These are phyloP conservation scores for Sphagnurus paluster DNA, from an alignment of 1,284 basidiomycete genomes.

Conservation along the genomic window DNA sequence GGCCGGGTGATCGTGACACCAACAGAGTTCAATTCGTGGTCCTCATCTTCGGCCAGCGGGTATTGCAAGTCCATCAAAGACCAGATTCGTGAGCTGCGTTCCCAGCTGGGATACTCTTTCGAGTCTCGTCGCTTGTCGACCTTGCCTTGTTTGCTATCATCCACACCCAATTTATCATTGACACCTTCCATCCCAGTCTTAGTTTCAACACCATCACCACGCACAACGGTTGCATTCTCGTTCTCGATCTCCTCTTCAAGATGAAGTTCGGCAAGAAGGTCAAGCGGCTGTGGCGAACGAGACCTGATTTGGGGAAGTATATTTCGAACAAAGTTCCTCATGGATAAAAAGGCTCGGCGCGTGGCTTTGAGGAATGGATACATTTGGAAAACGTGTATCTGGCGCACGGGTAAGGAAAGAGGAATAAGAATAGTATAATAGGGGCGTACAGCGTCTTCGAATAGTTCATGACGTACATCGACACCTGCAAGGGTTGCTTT, in stretches of 20 bases:
- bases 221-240: slow-evolving; percentile 59
- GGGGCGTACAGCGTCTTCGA: slow-evolving; percentile 84
- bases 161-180: slow-evolving; percentile 34
- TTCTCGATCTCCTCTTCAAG: slow-evolving; percentile 69
- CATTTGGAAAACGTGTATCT: slow-evolving; percentile 91
- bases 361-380: slow-evolving; percentile 82
- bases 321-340: slow-evolving; percentile 72
- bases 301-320: slow-evolving; percentile 52
- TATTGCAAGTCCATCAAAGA: slow-evolving; percentile 26
- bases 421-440: slow-evolving; percentile 3
- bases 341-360: slow-evolving; percentile 73
- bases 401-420: slow-evolving; percentile 5
- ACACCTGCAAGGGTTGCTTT: slow-evolving; percentile 91
- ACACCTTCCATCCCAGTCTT: slow-evolving; percentile 37
- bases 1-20: slow-evolving; percentile 12
- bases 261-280: slow-evolving; percentile 51
- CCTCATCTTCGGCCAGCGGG: slow-evolving; percentile 28
- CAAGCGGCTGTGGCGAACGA: slow-evolving; percentile 49
- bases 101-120: slow-evolving; percentile 51
- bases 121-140: slow-evolving; percentile 21
- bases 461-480: slow-evolving; percentile 87
- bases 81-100: slow-evolving; percentile 28
- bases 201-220: slow-evolving; percentile 63
- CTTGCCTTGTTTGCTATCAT: slow-evolving; percentile 22
- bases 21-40: slow-evolving; percentile 28